phyloP scores from a whole-genome alignment of 2,329 filamentous ascomycete genomes.

The Chaetomium sp. region DNA sequence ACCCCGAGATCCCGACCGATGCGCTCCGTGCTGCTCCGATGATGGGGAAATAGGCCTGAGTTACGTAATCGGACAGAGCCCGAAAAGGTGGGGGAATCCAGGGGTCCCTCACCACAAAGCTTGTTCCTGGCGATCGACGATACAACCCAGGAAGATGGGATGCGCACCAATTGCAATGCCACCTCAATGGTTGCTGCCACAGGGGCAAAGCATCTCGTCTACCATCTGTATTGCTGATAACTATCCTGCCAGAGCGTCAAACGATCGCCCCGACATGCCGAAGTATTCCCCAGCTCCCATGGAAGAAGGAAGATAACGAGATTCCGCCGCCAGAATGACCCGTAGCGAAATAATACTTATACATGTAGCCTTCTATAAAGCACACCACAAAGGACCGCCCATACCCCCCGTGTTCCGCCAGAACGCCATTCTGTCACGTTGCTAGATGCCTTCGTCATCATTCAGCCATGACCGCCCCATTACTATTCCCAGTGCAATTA shows the following conservation, averaged over 20 bases:
- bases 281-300: slow-evolving; percentile 14
- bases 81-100: not conserved
- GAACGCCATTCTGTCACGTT: slow-evolving; percentile 21
- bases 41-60: not conserved
- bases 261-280: slow-evolving; percentile 17
- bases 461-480: slow-evolving; percentile 19
- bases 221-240: slow-evolving; percentile 13
- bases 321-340: slow-evolving; percentile 24
- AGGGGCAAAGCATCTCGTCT: slow-evolving; percentile 3
- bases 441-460: slow-evolving; percentile 13
- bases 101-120: slow-evolving; percentile 12
- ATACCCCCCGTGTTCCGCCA: not conserved
- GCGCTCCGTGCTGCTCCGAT: slow-evolving; percentile 17
- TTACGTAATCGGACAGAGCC: slow-evolving; percentile 20
- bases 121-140: slow-evolving; percentile 18
- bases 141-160: not conserved
- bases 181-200: not conserved
- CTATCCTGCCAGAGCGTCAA: slow-evolving; percentile 1
- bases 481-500: slow-evolving; percentile 8
- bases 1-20: slow-evolving; percentile 22
- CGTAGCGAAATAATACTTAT: slow-evolving; percentile 28
- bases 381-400: slow-evolving; percentile 9
- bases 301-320: slow-evolving; percentile 13
- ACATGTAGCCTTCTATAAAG: slow-evolving; percentile 28
- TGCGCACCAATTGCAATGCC: slow-evolving; percentile 7